Conservation (phyloP, 2,329 filamentous ascomycete species). For the Sclerotinia glacialis region DNA sequence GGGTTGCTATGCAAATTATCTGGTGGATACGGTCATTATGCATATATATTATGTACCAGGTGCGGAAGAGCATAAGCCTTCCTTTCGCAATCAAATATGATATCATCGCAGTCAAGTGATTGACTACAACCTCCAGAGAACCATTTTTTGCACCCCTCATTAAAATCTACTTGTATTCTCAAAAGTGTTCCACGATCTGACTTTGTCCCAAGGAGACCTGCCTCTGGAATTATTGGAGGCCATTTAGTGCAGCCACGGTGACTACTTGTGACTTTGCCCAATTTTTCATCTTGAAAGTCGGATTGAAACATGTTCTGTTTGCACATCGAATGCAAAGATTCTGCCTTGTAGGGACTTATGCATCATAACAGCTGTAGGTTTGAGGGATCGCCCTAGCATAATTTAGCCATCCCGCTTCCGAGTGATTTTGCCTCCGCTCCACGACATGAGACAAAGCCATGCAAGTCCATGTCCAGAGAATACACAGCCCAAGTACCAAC, state of each 20-base stretch:
- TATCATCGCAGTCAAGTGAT: conserved; percentile 7
- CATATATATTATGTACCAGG: not conserved
- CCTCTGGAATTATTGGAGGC: conserved; percentile 9
- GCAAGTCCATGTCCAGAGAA: conserved; percentile 6
- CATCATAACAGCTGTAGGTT: not conserved
- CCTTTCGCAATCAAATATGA: conserved; percentile 8
- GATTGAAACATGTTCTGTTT: not conserved
- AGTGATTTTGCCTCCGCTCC: not conserved
- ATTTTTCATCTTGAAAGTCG: not conserved
- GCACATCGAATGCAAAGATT: not conserved
- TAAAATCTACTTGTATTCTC: not conserved
- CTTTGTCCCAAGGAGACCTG: not conserved
- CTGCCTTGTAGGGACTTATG: not conserved
- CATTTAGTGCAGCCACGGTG: conserved; percentile 3
- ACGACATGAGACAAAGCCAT: not conserved
- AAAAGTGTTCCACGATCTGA: conserved; percentile 6
- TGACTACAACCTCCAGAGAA: not conserved
- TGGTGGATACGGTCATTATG: not conserved
- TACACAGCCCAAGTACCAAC: conserved; percentile 1
- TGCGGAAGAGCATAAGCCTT: conserved; percentile 1
- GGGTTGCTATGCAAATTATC: not conserved
- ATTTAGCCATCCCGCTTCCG: conserved; percentile 2
- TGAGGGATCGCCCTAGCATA: conserved; percentile 11
- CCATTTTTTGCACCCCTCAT: not conserved
- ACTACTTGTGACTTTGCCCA: conserved; percentile 2